Evolutionary conservation across 73 alveolate genomes (phyloP).

Genomic region (Uronychia binucleata): DNA sequence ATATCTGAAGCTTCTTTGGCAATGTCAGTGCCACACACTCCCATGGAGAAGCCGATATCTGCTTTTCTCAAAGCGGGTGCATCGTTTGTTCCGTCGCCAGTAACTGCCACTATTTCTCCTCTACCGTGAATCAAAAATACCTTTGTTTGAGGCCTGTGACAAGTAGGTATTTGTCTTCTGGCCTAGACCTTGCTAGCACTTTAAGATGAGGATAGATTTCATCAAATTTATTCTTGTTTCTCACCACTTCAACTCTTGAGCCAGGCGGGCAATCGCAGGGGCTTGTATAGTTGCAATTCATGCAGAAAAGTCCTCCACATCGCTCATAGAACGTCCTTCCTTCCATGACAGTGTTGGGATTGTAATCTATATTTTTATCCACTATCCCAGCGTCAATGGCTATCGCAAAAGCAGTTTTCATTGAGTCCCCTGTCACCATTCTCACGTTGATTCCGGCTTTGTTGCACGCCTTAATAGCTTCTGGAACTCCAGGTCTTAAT

Average conservation of each 20-base stretch:
- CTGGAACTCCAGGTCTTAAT: slow-evolving; percentile 85
- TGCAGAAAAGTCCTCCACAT: slow-evolving; percentile 78
- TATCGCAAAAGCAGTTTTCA: slow-evolving; percentile 84
- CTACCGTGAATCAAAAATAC: background rate
- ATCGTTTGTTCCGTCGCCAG: slow-evolving; percentile 78
- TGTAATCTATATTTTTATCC: slow-evolving; percentile 24
- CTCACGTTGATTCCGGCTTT: slow-evolving; percentile 91
- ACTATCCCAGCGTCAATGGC: slow-evolving; percentile 88
- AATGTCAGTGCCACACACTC: slow-evolving; percentile 74
- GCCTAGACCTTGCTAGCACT: slow-evolving; percentile 81
- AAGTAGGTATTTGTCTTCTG: slow-evolving; percentile 73
- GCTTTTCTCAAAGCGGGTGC: slow-evolving; percentile 83
- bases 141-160: slow-evolving; percentile 73
- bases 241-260: slow-evolving; percentile 24
- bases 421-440: slow-evolving; percentile 95
- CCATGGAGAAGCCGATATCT: slow-evolving; percentile 94
- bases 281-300: slow-evolving; percentile 44
- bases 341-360: slow-evolving; percentile 41
- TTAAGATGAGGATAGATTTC: slow-evolving; percentile 43
- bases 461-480: slow-evolving; percentile 75
- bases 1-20: slow-evolving; percentile 90
- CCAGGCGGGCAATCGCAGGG: slow-evolving; percentile 48
- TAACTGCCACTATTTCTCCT: slow-evolving; percentile 82
- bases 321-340: slow-evolving; percentile 77
- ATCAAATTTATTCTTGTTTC: slow-evolving; percentile 30